A percentile compares a stretch with the other conserved stretches of the same genome.
Evolutionary conservation across 2,329 filamentous ascomycete species (phyloP).

Genomic region (Talaromyces sp.): DNA sequence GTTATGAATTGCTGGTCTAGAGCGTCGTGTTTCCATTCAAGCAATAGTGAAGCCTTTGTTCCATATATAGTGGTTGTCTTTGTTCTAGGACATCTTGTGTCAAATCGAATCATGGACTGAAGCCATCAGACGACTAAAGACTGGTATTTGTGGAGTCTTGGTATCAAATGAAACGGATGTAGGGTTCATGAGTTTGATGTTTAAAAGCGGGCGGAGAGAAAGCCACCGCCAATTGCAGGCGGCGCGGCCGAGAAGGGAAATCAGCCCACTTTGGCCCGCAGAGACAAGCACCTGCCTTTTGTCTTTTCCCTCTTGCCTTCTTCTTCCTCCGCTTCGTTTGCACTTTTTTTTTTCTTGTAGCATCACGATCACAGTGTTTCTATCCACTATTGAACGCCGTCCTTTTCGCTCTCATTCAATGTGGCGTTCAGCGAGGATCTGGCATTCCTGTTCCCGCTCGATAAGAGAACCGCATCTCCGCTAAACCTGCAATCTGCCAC

Average conservation of each 20-base stretch:
- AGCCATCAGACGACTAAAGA: no score
- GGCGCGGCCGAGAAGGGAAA: background rate
- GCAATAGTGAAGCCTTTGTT: no score
- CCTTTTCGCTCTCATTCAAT: constrained; percentile 20
- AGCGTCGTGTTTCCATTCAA: no score
- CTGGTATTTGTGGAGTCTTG: no score
- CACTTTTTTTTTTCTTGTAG: background rate
- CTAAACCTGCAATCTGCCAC: constrained; percentile 18
- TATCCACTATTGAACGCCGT: background rate
- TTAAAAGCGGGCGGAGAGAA: background rate
- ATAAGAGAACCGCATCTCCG: constrained; percentile 31
- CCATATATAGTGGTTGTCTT: no score
- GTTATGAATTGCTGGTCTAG: no score
- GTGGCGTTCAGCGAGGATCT: constrained; percentile 32
- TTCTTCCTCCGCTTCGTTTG: background rate
- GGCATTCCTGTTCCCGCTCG: constrained; percentile 26
- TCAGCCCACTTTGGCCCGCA: constrained; percentile 1
- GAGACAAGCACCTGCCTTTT: background rate
- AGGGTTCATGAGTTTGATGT: no score
- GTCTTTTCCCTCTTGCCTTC: background rate
- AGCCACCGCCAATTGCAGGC: background rate
- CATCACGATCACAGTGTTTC: background rate
- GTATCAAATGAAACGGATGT: no score
- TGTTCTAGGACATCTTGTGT: no score
- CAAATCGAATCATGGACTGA: no score